These are phyloP conservation scores for Leccinum incarnatum DNA, from an alignment of 768 basidiomycete genomes.

Conservation along the genomic window DNA sequence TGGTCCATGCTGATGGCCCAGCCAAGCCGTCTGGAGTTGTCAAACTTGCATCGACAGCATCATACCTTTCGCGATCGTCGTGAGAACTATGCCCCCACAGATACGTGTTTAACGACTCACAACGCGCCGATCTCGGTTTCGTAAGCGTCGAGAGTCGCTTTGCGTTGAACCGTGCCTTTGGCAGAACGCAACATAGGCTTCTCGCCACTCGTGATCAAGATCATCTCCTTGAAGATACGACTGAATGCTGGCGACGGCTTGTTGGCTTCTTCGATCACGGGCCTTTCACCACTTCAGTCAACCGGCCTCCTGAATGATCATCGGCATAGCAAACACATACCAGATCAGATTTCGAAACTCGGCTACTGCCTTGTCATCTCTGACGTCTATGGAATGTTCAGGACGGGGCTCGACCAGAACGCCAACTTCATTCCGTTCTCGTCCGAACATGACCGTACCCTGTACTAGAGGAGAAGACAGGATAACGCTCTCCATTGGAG, in stretches of 20 bases:
- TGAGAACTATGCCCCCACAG: background rate
- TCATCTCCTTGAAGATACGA: slow-evolving; percentile 52
- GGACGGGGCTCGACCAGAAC: slow-evolving; percentile 31
- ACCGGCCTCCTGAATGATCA: background rate
- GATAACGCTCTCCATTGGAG: slow-evolving; percentile 28
- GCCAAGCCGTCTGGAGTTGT: slow-evolving; percentile 15
- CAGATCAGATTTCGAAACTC: slow-evolving; percentile 32
- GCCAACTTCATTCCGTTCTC: slow-evolving; percentile 31
- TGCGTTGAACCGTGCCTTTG: slow-evolving; percentile 46
- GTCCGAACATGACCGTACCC: slow-evolving; percentile 34
- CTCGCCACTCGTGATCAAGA: slow-evolving; percentile 38
- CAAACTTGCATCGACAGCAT: slow-evolving; percentile 28
- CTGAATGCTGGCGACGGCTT: slow-evolving; percentile 40
- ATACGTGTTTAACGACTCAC: slow-evolving; percentile 24
- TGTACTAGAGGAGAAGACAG: slow-evolving; percentile 18
- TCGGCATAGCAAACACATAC: slow-evolving; percentile 9
- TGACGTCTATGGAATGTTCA: slow-evolving; percentile 18
- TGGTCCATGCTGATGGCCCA: slow-evolving; percentile 28
- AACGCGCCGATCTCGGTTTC: slow-evolving; percentile 44
- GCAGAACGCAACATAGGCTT: slow-evolving; percentile 45
- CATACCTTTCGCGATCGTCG: slow-evolving; percentile 24
- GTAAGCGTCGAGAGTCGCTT: slow-evolving; percentile 39
- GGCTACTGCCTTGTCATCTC: slow-evolving; percentile 21
- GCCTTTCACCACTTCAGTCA: slow-evolving; percentile 24
- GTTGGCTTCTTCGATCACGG: slow-evolving; percentile 44